Evolutionary conservation across 169 alveolate species (phyloP), one percentile per base, ranked within the genome.

Genomic region (Cryptosporidium ryanae): DNA sequence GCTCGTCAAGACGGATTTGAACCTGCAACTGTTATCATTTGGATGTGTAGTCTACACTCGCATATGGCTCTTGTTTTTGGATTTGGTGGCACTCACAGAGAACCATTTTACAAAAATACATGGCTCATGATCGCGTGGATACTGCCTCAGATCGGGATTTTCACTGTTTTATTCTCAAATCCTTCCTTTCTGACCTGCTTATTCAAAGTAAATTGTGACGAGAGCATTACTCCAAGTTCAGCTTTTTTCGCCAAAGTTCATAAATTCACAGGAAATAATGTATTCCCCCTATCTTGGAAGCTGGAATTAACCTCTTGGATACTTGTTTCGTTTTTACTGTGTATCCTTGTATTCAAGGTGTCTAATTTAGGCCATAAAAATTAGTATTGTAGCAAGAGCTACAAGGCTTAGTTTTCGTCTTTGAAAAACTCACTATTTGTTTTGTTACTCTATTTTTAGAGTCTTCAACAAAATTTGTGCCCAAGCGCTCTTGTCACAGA

Each of bases 1-100:
- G 43, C 87, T 43, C 57, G 71, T 23, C 87, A 76, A 61, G 87
- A 76, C 59, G 87, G 68, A 76, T 76, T 76, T 46, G 87, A 76
- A 46, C 50, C 87, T 8, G 64, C 87, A 0, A 76, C 71, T 2
- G 43, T 61, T 25, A 6, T 55, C 12, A 59, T 76, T 43, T 76
- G 71, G 87, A 59, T 76, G 87, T 76, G 71, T 29, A 31, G 64
- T 55, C 21, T 76, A 34, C 87, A 76, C 27, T 76, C 87, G 3
- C 87, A 76, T 61, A 76, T 76, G 71, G 68, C 87, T 61, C 64
- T 76, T 10, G 43, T 76, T 27, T 76, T 76, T 44, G 87, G 71
- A 21, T 25, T 76, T 25, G 71, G 87, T 17, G 87, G 84, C 7
- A 10, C 43, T n/a, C 76, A 76, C 64, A 76, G 71, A 38, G 87